Evolutionary conservation across 495 filamentous ascomycete species (phyloP).

Genomic region (Penicillium lagena): DNA sequence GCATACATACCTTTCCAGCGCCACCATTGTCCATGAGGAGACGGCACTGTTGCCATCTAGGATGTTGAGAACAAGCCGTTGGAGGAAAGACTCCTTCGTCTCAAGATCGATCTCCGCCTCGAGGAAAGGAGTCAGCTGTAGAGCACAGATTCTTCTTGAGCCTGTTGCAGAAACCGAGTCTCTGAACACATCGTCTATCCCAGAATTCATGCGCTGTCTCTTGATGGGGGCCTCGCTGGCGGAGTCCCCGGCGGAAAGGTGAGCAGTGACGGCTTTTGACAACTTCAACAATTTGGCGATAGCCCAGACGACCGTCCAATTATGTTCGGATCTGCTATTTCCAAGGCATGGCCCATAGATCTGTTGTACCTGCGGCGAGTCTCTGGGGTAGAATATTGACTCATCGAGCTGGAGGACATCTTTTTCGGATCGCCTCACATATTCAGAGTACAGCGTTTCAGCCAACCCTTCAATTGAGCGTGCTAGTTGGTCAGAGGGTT

Average conservation of each 20-base stretch:
- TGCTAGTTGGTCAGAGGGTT: slow-evolving; percentile 20
- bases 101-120: slow-evolving; percentile 30
- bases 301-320: slow-evolving; percentile 41
- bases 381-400: slow-evolving; percentile 44
- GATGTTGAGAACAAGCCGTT: slow-evolving; percentile 42
- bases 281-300: slow-evolving; percentile 29
- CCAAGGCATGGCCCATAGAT: slow-evolving; percentile 36
- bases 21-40: slow-evolving; percentile 62
- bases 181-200: slow-evolving; percentile 54
- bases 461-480: slow-evolving; percentile 46
- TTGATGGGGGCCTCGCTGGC: slow-evolving; percentile 40
- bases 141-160: slow-evolving; percentile 53
- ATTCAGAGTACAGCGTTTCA: slow-evolving; percentile 63
- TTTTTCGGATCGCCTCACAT: slow-evolving; percentile 61
- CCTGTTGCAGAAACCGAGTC: slow-evolving; percentile 51
- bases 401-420: slow-evolving; percentile 75
- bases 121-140: slow-evolving; percentile 78
- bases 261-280: slow-evolving; percentile 15
- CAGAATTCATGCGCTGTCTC: slow-evolving; percentile 51
- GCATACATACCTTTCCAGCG: slow-evolving; percentile 47
- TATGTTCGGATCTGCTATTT: slow-evolving; percentile 38
- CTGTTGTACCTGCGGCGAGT: slow-evolving; percentile 5
- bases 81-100: slow-evolving; percentile 38
- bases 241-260: slow-evolving; percentile 4
- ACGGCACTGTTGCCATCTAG: slow-evolving; percentile 49